A percentile compares a stretch with the other conserved stretches of the same genome.
phyloP scores from a whole-genome alignment of 306 rosid genomes.

The Pyrus betulifolia region DNA sequence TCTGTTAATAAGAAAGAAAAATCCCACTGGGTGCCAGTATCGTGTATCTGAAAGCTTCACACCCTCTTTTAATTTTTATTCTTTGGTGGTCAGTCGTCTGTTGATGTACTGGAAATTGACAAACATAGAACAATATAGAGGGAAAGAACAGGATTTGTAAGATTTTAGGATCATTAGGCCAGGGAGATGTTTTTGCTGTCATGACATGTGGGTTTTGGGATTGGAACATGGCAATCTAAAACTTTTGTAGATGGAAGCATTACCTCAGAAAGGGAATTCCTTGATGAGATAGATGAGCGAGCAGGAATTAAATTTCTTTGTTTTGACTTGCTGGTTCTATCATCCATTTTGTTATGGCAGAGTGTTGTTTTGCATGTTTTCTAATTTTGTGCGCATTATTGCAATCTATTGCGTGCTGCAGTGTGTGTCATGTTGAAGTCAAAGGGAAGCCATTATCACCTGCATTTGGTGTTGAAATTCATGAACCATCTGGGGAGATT shows the following conservation, averaged over 20 bases:
- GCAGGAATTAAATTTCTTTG: neutral
- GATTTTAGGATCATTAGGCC: neutral
- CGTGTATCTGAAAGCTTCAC: neutral
- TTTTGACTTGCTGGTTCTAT: neutral
- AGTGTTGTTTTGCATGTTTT: neutral
- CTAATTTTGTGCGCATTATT: neutral
- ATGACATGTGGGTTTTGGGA: neutral
- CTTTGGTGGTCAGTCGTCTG: neutral
- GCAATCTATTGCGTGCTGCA: slow-evolving; percentile 28
- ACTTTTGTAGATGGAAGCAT: neutral
- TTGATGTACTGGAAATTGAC: neutral
- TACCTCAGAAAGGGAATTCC: neutral
- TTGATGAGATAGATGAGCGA: neutral
- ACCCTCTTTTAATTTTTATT: neutral
- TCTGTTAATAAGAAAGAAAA: neutral
- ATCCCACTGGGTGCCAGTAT: neutral
- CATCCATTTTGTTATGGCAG: neutral
- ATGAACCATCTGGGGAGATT: slow-evolving; percentile 47
- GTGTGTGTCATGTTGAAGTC: slow-evolving; percentile 66
- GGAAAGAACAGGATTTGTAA: neutral
- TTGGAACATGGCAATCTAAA: neutral
- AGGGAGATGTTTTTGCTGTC: neutral
- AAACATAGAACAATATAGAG: neutral
- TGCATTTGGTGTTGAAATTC: slow-evolving; percentile 44
- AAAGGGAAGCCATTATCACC: slow-evolving; percentile 55